phyloP scores from a whole-genome alignment of 2,329 filamentous ascomycete species.

The Fusarium ambrosium region DNA sequence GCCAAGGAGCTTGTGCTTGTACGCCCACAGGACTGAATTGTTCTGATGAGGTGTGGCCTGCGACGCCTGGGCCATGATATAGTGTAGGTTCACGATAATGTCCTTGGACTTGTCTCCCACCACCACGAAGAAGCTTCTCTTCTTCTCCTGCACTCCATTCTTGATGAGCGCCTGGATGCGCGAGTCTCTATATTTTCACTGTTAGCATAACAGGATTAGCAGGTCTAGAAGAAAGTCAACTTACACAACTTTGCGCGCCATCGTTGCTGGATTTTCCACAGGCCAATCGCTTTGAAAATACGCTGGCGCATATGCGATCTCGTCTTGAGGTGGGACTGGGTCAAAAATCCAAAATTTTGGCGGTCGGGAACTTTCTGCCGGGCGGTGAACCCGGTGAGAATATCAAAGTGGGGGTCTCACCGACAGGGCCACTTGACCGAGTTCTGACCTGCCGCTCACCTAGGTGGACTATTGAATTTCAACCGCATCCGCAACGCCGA shows the following conservation, averaged over 20 bases:
- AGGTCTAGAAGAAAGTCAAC: conserved; percentile 29
- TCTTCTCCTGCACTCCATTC: conserved; percentile 95
- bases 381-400: conserved; percentile 51
- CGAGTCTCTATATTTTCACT: conserved; percentile 73
- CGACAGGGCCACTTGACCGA: not conserved
- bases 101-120: conserved; percentile 94
- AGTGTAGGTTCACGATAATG: conserved; percentile 93
- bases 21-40: conserved; percentile 97
- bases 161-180: conserved; percentile 91
- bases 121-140: conserved; percentile 97
- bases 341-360: conserved; percentile 58
- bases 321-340: conserved; percentile 42
- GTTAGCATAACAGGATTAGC: conserved; percentile 12
- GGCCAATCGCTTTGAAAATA: conserved; percentile 47
- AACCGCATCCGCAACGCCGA: not conserved
- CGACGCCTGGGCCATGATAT: conserved; percentile 81
- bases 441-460: conserved; percentile 5
- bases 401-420: conserved; percentile 26
- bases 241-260: conserved; percentile 72
- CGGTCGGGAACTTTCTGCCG: conserved; percentile 54
- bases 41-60: conserved; percentile 84
- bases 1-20: conserved; percentile 96
- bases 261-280: conserved; percentile 53
- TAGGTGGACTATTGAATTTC: conserved; percentile 4
- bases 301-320: conserved; percentile 48